Base-by-base conservation (phyloP, 352 stramenopile species). In the Phytophthora meadii region DNA sequence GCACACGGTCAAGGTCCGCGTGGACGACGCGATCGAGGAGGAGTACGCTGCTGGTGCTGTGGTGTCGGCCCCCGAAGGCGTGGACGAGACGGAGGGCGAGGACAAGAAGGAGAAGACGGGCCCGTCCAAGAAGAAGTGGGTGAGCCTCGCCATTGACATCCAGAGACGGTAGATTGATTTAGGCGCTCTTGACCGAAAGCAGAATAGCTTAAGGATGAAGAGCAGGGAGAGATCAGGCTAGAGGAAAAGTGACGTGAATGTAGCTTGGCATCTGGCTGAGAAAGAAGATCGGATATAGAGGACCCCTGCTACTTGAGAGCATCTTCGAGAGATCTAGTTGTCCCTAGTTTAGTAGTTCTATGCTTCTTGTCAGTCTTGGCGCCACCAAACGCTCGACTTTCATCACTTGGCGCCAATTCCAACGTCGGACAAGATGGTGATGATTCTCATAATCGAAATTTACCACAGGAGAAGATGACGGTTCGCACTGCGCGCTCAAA, bases 1-100 rank as follows among this genome's bases (percentile, higher is more conserved):
- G 54, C 87, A 95, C 81, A 81, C 75, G 37, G 74, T 95, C 27
- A 93, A 94, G 77, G 75, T 95, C 32, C 87, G 87, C 45, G 85
- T 95, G 53, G 87, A 95, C 52, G 82, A 94, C 61, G 76, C 79
- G 5, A 73, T 94, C 47, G 85, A 88, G 54, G 81, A 83, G 25
- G 84, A 95, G 54, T 84, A 88, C 45, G 82, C 76, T 15, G 70
- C 80, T 41, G 64, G 65, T 14, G 45, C 63, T n/a, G 70, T 71
- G 28, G 41, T 66, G 24, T 61, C 61, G 25, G 56, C 45, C 25
- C 45, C 65, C 12, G 70, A 75, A 49, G 65, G 44, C 10, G 54
- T 76, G 11, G 45, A 32, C 1, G 70, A 74, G 3, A 62, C 70
- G 24, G 64, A 57, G 15, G 47, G 54, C n/a, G 67, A 74, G 22